phyloP scores from a whole-genome alignment of 371 early-diverging fungal species.

The Apophysomyces trapeziformis region DNA sequence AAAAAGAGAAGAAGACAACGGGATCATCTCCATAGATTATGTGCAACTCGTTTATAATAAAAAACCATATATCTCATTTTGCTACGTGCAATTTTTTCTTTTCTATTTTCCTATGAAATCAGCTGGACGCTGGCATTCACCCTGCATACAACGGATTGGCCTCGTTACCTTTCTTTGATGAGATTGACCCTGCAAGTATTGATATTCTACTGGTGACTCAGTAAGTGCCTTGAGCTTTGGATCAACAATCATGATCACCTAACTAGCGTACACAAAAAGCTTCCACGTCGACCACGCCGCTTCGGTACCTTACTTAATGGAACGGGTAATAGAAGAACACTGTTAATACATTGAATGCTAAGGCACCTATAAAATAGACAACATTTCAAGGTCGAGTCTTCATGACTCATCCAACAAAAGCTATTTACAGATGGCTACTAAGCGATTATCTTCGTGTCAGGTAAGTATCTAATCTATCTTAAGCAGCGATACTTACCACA shows the following conservation, averaged over 20 bases:
- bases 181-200: slow-evolving; percentile 93
- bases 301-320: slow-evolving; percentile 98
- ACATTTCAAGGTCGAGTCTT: slow-evolving; percentile 98
- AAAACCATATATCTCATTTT: slow-evolving; percentile 16
- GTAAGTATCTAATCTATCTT: slow-evolving; percentile 31
- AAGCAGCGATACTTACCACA: slow-evolving; percentile 1
- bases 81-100: slow-evolving; percentile 22
- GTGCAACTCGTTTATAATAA: slow-evolving; percentile 11
- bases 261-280: slow-evolving; percentile 42
- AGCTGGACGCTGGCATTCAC: slow-evolving; percentile 99
- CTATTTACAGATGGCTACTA: slow-evolving; percentile 98
- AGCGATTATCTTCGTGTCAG: slow-evolving; percentile 97
- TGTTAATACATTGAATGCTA: no score
- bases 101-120: slow-evolving; percentile 16
- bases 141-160: slow-evolving; percentile 98
- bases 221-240: slow-evolving; percentile 49
- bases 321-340: slow-evolving; percentile 67
- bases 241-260: not conserved
- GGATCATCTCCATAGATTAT: not conserved
- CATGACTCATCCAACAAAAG: slow-evolving; percentile 99
- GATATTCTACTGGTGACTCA: slow-evolving; percentile 98
- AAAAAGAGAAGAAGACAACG: not conserved
- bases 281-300: slow-evolving; percentile 99
- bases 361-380: slow-evolving; percentile 63
- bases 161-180: slow-evolving; percentile 98